Conservation (phyloP, 108 stramenopile species). For the Ochromonas danica region DNA sequence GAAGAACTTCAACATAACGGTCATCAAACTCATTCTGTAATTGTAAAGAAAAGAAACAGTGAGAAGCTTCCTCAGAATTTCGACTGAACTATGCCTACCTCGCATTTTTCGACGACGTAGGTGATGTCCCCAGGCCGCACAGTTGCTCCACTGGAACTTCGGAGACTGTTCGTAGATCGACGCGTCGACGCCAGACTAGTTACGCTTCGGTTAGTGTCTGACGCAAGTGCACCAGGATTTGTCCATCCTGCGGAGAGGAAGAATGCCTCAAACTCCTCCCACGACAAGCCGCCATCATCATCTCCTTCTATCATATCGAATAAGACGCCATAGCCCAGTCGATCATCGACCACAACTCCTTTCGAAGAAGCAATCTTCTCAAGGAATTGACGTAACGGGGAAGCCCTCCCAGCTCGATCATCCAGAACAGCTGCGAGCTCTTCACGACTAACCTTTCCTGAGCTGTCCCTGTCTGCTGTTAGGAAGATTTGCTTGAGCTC, state of each 20-base stretch:
- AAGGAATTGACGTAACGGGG: constrained; percentile 25
- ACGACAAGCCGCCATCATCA: constrained; percentile 21
- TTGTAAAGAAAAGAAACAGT: no score
- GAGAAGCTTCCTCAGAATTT: no score
- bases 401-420: not conserved
- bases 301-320: constrained; percentile 34
- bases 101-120: constrained; percentile 51
- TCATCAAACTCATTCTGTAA: no score
- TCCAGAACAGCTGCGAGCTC: constrained; percentile 6
- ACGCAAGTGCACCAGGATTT: no score
- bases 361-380: not conserved
- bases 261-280: constrained; percentile 26
- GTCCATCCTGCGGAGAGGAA: constrained; percentile 7
- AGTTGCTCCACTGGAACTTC: not conserved
- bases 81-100: no score
- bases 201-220: no score
- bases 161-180: no score
- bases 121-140: constrained; percentile 27
- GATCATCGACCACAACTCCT: not conserved
- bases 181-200: no score
- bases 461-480: constrained; percentile 4
- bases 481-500: constrained; percentile 10
- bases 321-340: constrained; percentile 1
- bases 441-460: constrained; percentile 22
- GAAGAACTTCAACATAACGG: constrained; percentile 47